Evolutionary conservation across 225 moss, liverwort and hornwort genomes (phyloP).

Genomic region (Lunularia cruciata): DNA sequence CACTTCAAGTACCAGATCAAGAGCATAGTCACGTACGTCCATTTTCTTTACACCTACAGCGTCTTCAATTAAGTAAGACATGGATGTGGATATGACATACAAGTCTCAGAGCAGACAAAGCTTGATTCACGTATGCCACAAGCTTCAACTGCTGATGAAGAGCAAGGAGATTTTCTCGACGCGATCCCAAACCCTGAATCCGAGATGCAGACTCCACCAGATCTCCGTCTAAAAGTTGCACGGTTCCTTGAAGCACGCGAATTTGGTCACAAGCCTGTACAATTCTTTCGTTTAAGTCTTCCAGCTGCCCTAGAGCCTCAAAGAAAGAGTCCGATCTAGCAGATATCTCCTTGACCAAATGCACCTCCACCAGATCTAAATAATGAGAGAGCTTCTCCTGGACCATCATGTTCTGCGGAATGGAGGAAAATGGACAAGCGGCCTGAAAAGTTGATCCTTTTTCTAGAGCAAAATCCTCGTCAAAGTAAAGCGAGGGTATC

Average conservation of each 20-base stretch:
- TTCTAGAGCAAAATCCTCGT: constrained; percentile 94
- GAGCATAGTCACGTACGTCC: not conserved
- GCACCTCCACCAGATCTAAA: constrained; percentile 97
- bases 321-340: constrained; percentile 99
- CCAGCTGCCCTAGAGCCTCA: constrained; percentile 89
- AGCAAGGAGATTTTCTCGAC: constrained; percentile 78
- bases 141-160: constrained; percentile 94
- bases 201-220: constrained; percentile 79
- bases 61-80: not conserved
- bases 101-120: constrained; percentile 79
- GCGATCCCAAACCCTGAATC: constrained; percentile 65
- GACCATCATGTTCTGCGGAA: constrained; percentile 97
- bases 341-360: constrained; percentile 93
- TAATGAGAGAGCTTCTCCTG: constrained; percentile 95
- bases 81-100: constrained; percentile 40
- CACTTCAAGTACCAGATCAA: not conserved
- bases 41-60: not conserved
- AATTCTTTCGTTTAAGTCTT: constrained; percentile 88
- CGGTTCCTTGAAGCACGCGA: constrained; percentile 77
- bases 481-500: constrained; percentile 88
- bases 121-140: constrained; percentile 92
- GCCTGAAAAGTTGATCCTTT: constrained; percentile 95
- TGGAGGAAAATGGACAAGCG: constrained; percentile 92
- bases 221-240: constrained; percentile 81
- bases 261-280: constrained; percentile 95